Evolutionary conservation across 1,284 basidiomycete species (phyloP), one percentile per base, ranked within the genome.

Genomic region (Dichomitus squalens): DNA sequence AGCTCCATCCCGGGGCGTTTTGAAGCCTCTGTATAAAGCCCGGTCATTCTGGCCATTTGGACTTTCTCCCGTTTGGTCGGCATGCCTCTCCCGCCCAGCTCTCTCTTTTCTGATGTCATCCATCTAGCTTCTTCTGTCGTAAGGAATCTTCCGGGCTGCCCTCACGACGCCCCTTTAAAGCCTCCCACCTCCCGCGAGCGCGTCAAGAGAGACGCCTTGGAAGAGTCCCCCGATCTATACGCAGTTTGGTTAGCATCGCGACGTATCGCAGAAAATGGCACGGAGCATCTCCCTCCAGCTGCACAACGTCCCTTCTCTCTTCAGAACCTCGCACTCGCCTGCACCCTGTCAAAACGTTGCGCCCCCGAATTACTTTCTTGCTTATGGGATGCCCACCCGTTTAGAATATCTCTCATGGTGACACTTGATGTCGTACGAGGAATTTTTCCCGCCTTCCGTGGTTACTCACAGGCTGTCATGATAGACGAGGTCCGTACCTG

Each of bases 401-500:
- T 83, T 53, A 82, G 88, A 57, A 84, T 86, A 21, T 75, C 80
- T 23, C 72, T 87, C 52, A 85, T 92, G 81, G 72, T 91, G 66
- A 58, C 78, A 53, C 74, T 90, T 63, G 88, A 91, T 69, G 73
- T 92, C 51, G 66, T 86, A 59, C 82, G 88, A 61, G 90, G 88
- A 58, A 72, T 87, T 58, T 84, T 91, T 67, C 90, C 90, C 39
- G 90, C 89, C 11, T 88, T 88, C 71, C 83, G 88, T 73, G 86
- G 88, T 57, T 92, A 90, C 76, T 91, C 90, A 11, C 90, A 92
- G 77, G 89, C 89, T 50, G 73, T 89, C 70, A 88, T 92, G 63
- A 84, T 92, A 60, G 87, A 92, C 73, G 88, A 92, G 82, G 90
- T 87, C 56, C 53, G 82, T 44, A 16, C 52, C 47, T 31, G 57